Conservation (phyloP, 176 grass and related monocot species). For the Cymbopogon citratus region DNA sequence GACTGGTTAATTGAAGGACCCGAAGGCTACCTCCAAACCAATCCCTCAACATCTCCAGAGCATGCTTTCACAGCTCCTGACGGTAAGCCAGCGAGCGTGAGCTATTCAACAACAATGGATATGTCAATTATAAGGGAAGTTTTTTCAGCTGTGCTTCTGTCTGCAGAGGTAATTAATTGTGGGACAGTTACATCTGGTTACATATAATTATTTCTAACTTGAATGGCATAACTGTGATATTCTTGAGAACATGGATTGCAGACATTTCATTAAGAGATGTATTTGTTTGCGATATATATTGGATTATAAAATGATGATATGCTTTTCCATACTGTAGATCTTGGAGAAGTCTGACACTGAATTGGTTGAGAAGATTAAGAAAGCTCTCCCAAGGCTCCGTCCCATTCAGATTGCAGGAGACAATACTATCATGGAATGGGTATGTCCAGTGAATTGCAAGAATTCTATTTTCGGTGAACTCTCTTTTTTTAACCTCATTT, state of each 20-base stretch:
- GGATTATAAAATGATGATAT: neutral
- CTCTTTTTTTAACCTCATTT: no score
- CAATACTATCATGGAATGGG: conserved; percentile 81
- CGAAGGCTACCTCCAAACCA: conserved; percentile 55
- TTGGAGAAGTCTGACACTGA: conserved; percentile 56
- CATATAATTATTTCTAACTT: neutral
- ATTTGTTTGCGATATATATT: neutral
- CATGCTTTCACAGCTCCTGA: conserved; percentile 66
- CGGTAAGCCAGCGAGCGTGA: conserved; percentile 70
- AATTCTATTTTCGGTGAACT: neutral
- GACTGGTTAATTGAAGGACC: conserved; percentile 70
- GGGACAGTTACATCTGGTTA: neutral
- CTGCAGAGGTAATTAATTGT: conserved; percentile 47
- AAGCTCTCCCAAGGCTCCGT: conserved; percentile 46
- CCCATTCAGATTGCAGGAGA: conserved; percentile 58
- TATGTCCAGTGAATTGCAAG: neutral
- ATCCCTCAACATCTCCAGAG: conserved; percentile 89
- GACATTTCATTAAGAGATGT: neutral
- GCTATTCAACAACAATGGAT: conserved; percentile 91
- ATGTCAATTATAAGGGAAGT: conserved; percentile 77
- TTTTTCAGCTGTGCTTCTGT: conserved; percentile 49
- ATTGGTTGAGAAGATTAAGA: conserved; percentile 51
- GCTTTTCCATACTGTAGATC: conserved; percentile 31
- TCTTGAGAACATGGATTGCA: neutral
- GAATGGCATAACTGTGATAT: neutral